Evolutionary conservation across 345 rosid genomes (phyloP).

Genomic region (Bretschneidera sinensis): DNA sequence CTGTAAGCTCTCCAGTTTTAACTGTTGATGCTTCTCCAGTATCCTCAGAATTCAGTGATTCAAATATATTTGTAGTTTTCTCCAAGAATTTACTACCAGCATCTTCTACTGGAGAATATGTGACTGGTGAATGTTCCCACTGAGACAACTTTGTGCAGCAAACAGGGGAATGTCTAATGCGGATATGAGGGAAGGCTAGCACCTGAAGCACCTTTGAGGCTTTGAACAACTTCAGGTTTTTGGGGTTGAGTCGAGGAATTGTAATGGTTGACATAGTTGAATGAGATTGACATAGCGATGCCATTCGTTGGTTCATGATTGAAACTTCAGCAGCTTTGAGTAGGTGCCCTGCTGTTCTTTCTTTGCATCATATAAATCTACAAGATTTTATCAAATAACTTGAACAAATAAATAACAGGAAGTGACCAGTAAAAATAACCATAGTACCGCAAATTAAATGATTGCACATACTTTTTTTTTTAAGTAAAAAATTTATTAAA

Average conservation of each 20-base stretch:
- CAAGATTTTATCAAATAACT: no score
- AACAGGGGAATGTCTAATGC: constrained; percentile 23
- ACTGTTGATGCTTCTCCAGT: constrained; percentile 33
- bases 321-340: no score
- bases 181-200: constrained; percentile 12
- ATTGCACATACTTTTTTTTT: no score
- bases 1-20: constrained; percentile 21
- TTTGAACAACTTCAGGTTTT: constrained; percentile 27
- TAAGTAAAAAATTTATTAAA: no score
- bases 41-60: constrained; percentile 38
- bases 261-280: constrained; percentile 21
- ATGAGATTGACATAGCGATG: constrained; percentile 34
- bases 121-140: constrained; percentile 58
- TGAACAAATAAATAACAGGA: no score
- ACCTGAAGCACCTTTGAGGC: constrained; percentile 11
- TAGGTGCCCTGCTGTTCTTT: no score
- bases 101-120: constrained; percentile 43
- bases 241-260: constrained; percentile 23
- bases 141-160: constrained; percentile 49
- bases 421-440: no score
- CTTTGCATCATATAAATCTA: no score
- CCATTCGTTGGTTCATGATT: constrained; percentile 44
- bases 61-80: constrained; percentile 48
- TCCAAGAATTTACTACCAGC: constrained; percentile 35
- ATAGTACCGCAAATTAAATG: no score